A percentile compares a stretch with the other conserved stretches of the same genome.
Evolutionary conservation across 805 yeast species (phyloP).

Genomic region (Saturnispora gosingensis): DNA sequence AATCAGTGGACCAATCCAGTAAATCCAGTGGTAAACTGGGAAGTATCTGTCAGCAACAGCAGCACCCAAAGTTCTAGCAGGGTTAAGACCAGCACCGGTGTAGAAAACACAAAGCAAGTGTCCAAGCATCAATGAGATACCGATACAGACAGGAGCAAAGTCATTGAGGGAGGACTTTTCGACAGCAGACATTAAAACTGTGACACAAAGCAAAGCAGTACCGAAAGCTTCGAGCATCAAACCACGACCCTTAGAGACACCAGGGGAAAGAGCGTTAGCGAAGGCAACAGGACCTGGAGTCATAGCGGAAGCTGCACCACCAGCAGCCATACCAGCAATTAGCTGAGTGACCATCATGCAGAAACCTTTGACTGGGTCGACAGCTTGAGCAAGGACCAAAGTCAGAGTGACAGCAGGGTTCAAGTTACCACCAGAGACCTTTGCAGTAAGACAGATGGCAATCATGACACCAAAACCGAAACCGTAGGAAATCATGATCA

Average conservation of each 20-base stretch:
- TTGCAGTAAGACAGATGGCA: slow-evolving; percentile 56
- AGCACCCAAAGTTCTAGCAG: slow-evolving; percentile 86
- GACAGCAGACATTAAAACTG: slow-evolving; percentile 77
- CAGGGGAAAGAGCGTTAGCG: slow-evolving; percentile 65
- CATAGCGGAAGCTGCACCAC: slow-evolving; percentile 79
- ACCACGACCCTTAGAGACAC: slow-evolving; percentile 64
- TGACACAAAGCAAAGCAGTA: slow-evolving; percentile 60
- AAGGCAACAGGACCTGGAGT: slow-evolving; percentile 73
- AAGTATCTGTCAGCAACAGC: slow-evolving; percentile 49
- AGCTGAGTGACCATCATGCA: slow-evolving; percentile 61
- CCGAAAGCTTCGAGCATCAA: slow-evolving; percentile 76
- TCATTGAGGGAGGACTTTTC: slow-evolving; percentile 69
- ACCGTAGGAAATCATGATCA: slow-evolving; percentile 76
- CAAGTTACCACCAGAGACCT: slow-evolving; percentile 82
- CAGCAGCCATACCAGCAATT: slow-evolving; percentile 86
- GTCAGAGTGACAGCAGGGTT: slow-evolving; percentile 83
- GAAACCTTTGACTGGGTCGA: slow-evolving; percentile 61
- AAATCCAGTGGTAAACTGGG: slow-evolving; percentile 84
- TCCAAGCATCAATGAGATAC: slow-evolving; percentile 71
- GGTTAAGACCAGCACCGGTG: slow-evolving; percentile 90
- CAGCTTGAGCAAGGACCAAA: slow-evolving; percentile 61
- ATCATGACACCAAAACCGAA: slow-evolving; percentile 82
- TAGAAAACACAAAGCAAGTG: slow-evolving; percentile 74
- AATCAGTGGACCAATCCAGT: slow-evolving; percentile 81
- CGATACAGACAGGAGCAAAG: slow-evolving; percentile 78